Conservation (phyloP, 2,329 filamentous ascomycete genomes). For the Cytospora chrysosperma region DNA sequence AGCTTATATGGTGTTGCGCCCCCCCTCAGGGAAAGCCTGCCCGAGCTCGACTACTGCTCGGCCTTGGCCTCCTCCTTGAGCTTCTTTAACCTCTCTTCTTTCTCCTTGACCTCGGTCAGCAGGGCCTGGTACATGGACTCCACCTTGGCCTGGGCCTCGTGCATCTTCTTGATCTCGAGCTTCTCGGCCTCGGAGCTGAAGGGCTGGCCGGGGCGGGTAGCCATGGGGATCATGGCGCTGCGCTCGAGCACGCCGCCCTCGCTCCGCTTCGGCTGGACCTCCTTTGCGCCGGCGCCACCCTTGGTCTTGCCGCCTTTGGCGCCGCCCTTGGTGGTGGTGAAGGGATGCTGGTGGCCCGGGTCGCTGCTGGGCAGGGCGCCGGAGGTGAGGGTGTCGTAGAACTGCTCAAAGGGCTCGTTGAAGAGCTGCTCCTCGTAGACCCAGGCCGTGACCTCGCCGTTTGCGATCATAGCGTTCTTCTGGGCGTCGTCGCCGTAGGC, state of each 20-base stretch:
- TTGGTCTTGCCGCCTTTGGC: constrained; percentile 55
- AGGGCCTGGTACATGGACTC: constrained; percentile 59
- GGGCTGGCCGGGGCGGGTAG: constrained; percentile 65
- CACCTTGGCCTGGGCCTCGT: constrained; percentile 64
- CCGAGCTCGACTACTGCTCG: constrained; percentile 25
- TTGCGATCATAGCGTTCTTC: constrained; percentile 58
- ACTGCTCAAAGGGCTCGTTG: constrained; percentile 92
- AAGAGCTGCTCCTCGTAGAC: constrained; percentile 94
- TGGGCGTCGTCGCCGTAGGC: constrained; percentile 83
- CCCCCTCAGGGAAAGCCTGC: neutral
- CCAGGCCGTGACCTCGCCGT: constrained; percentile 70
- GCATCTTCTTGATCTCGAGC: constrained; percentile 58
- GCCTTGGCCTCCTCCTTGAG: constrained; percentile 56
- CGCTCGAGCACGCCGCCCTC: constrained; percentile 60
- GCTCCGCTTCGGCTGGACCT: constrained; percentile 39
- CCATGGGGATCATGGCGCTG: constrained; percentile 72
- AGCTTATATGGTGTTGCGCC: neutral
- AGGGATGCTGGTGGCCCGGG: neutral
- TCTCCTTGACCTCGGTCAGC: constrained; percentile 60
- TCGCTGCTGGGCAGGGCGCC: constrained; percentile 55
- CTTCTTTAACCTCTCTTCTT: constrained; percentile 60
- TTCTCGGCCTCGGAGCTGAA: constrained; percentile 72
- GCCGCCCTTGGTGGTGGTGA: constrained; percentile 17
- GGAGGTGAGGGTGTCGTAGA: constrained; percentile 82
- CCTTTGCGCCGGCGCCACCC: constrained; percentile 28